phyloP scores from a whole-genome alignment of 1,284 basidiomycete species.

The Ustilago xerochloae region DNA sequence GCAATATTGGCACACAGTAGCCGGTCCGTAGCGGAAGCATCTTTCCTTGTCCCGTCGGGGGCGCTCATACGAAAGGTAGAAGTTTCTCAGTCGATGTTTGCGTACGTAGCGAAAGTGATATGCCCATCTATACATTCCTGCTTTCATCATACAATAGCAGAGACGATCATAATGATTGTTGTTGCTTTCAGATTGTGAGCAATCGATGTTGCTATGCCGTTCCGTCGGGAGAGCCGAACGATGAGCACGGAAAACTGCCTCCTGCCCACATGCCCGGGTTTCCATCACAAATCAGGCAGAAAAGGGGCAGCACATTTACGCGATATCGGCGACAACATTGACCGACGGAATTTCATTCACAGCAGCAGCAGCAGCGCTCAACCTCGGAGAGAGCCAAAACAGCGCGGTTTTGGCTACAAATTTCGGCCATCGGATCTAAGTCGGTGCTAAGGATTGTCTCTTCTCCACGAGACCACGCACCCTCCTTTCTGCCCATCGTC shows the following conservation, averaged over 20 bases:
- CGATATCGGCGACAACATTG: neutral
- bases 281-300: neutral
- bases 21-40: neutral
- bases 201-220: neutral
- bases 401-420: neutral
- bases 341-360: neutral
- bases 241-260: neutral
- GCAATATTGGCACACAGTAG: neutral
- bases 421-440: conserved; percentile 16
- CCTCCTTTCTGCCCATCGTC: no score
- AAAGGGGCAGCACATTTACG: neutral
- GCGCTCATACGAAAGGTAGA: neutral
- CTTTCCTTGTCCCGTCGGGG: neutral
- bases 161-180: neutral
- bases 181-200: neutral
- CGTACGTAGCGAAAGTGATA: no score
- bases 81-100: neutral
- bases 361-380: no score
- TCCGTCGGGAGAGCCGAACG: neutral
- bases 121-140: no score
- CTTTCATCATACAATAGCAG: no score
- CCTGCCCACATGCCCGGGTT: neutral
- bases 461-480: no score
- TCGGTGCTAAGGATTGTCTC: neutral
- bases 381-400: neutral